Conservation (phyloP, 169 alveolate genomes). For the Plasmodium cynomolgi region DNA sequence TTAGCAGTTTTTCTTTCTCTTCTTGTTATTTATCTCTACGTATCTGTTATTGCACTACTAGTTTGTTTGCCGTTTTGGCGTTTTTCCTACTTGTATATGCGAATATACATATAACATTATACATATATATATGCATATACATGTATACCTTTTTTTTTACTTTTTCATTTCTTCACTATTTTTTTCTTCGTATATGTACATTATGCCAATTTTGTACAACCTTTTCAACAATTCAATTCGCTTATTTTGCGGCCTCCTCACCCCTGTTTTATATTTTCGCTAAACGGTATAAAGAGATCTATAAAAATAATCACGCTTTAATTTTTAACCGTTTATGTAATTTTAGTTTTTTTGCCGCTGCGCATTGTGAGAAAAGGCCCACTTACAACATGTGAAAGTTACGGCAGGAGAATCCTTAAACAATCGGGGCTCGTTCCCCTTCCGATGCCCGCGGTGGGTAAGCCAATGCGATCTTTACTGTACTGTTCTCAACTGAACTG, state of each 20-base stretch:
- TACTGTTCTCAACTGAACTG: no score
- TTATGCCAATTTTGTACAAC: not conserved
- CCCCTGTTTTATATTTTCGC: not conserved
- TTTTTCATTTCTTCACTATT: not conserved
- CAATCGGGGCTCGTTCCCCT: not conserved
- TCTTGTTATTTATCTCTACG: not conserved
- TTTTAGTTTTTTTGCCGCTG: not conserved
- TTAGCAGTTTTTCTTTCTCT: not conserved
- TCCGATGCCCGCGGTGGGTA: not conserved
- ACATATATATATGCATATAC: not conserved
- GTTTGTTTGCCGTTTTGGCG: not conserved
- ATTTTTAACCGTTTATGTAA: not conserved
- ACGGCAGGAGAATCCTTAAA: not conserved
- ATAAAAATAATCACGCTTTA: not conserved
- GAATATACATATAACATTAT: not conserved
- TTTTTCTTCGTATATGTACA: not conserved
- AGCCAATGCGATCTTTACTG: not conserved
- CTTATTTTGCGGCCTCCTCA: not conserved
- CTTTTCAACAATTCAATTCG: not conserved
- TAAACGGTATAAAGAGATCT: not conserved
- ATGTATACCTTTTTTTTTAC: not conserved
- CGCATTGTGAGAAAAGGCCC: not conserved
- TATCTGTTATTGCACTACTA: not conserved
- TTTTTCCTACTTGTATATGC: not conserved
- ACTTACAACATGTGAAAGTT: not conserved